Conservation (phyloP, 2,329 filamentous ascomycete species). For the Cytospora mali region DNA sequence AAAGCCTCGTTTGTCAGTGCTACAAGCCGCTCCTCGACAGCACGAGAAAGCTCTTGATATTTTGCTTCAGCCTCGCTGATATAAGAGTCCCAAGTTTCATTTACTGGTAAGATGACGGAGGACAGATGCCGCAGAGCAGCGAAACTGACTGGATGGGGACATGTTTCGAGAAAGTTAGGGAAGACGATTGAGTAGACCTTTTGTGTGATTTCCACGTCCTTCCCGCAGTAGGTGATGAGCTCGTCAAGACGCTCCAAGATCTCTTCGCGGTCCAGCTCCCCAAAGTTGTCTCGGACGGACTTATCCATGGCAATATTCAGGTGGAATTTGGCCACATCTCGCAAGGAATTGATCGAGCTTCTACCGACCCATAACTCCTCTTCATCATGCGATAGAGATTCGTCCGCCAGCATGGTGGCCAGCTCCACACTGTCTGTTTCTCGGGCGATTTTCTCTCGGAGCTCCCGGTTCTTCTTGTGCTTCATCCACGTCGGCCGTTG, state of each 20-base stretch:
- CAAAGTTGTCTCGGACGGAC: constrained; percentile 81
- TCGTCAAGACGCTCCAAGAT: constrained; percentile 75
- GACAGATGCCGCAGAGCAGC: constrained; percentile 91
- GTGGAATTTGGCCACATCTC: constrained; percentile 96
- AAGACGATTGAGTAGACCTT: constrained; percentile 94
- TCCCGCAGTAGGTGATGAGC: constrained; percentile 90
- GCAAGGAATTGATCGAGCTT: constrained; percentile 91
- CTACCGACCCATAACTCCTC: constrained; percentile 94
- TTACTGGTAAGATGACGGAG: constrained; percentile 86
- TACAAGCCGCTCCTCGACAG: constrained; percentile 75
- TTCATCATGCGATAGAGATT: constrained; percentile 74
- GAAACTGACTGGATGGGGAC: constrained; percentile 96
- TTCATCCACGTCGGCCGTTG: constrained; percentile 98
- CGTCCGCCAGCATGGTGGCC: constrained; percentile 68
- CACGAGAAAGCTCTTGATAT: constrained; percentile 75
- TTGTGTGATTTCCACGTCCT: constrained; percentile 91
- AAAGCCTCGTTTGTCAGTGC: constrained; percentile 77
- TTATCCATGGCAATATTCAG: constrained; percentile 92
- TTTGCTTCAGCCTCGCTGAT: constrained; percentile 81
- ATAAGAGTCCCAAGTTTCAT: constrained; percentile 86
- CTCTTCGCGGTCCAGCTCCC: constrained; percentile 73
- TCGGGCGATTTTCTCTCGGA: constrained; percentile 76
- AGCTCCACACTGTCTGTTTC: constrained; percentile 73
- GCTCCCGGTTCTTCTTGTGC: constrained; percentile 85
- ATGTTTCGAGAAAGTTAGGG: constrained; percentile 83